Base-by-base conservation (phyloP, 2,329 filamentous ascomycete genomes). In the Pseudocercospora eumusae region DNA sequence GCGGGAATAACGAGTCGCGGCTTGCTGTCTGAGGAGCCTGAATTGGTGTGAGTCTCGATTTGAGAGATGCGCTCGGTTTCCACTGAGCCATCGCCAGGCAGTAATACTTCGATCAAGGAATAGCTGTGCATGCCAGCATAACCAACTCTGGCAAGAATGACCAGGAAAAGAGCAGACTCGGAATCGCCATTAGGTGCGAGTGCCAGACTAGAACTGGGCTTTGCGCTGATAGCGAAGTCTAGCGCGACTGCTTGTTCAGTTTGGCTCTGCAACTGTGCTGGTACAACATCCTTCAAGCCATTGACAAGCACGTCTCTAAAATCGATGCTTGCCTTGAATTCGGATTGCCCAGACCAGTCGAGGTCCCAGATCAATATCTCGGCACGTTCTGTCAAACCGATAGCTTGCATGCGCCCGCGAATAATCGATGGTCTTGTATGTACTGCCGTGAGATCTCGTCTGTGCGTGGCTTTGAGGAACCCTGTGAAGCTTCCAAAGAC, bases 281-380 rank as follows among this genome's bases (percentile, higher is more conserved):
- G 63, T 49, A 84, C 82, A 10, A 82, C 77, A 42, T 83, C 78
- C 57, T 84, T 83, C 18, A 96, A 78, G 31, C 87, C 85, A 1
- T 81, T 75, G 15, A 88, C 73, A 36, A 97, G 82, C 3, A 83
- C 77, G 21, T 87, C 85, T 59, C 87, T 85, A 61, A 87, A 81
- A 74, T 96, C 90, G 21, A 88, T 81, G 64, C 93, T 91, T 25
- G 84, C 84, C 52, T 89, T 84, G 53, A 91, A 82, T 47, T 90
- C 86, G 72, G 92, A 88, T 68, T 93, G 91, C 33, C 93, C 93
- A 64, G 90, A 91, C 75, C 93, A 91, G 71, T 93, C 92, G 47
- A 97, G 83, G 72, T 89, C 90, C 95, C 95, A 99, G 7, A 88
- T 84, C 69, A 96, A 89, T 25, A 99, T 79, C 61, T 88, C 84